Percentiles rank a stretch among this genome's conserved stretches.
phyloP scores from a whole-genome alignment of 345 rosid genomes.

The Hibiscus mutabilis region DNA sequence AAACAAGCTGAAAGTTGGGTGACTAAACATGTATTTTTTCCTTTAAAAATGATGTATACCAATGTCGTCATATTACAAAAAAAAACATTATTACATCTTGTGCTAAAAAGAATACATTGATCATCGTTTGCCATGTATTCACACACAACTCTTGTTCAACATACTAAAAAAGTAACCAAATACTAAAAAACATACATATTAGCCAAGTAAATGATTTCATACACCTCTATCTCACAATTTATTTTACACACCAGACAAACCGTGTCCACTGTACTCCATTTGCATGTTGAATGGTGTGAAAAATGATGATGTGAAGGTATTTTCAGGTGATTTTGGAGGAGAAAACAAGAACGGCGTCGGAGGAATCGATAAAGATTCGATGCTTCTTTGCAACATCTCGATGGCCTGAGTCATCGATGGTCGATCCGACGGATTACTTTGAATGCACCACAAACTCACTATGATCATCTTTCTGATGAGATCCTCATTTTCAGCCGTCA shows the following conservation, averaged over 20 bases:
- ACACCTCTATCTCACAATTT: background rate
- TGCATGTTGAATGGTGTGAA: background rate
- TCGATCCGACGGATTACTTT: slow-evolving; percentile 35
- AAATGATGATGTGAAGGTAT: background rate
- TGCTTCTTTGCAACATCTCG: slow-evolving; percentile 28
- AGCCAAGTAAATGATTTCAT: background rate
- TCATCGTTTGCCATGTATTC: no score
- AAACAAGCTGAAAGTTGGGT: no score
- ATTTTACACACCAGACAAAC: background rate
- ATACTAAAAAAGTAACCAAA: background rate
- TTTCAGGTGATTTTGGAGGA: background rate
- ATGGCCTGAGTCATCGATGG: slow-evolving; percentile 33
- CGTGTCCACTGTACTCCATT: background rate
- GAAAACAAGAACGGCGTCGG: slow-evolving; percentile 9
- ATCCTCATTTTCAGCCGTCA: background rate
- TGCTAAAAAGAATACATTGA: no score
- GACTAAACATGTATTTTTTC: no score
- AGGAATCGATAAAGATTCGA: slow-evolving; percentile 2
- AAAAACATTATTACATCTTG: no score
- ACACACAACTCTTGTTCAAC: background rate
- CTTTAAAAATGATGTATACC: no score
- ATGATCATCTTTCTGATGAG: slow-evolving; percentile 7
- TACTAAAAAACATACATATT: background rate
- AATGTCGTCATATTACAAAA: no score
- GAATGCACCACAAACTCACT: slow-evolving; percentile 23